phyloP scores from a whole-genome alignment of 495 filamentous ascomycete species.

The Aspergillus bridgeri region DNA sequence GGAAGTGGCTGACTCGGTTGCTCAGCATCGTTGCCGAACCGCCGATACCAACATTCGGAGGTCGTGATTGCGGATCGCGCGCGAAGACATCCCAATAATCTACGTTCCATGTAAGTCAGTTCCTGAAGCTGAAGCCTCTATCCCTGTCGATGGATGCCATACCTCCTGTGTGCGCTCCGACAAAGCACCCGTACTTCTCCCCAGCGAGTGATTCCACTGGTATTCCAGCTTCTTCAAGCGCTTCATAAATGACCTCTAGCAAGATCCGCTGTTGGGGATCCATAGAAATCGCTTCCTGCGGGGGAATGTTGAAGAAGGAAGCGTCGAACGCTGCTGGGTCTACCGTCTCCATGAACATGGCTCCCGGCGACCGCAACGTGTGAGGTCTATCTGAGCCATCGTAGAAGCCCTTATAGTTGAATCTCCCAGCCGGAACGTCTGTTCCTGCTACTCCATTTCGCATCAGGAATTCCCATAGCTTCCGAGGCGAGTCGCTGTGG shows the following conservation, averaged over 20 bases:
- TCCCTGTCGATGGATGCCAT: not conserved
- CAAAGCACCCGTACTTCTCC: conserved; percentile 14
- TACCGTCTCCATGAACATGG: conserved; percentile 13
- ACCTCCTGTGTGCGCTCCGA: conserved; percentile 17
- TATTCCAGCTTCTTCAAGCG: conserved; percentile 20
- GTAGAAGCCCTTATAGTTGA: conserved; percentile 3
- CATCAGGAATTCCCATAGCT: conserved; percentile 13
- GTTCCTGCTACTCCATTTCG: conserved; percentile 6
- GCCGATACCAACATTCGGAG: conserved; percentile 18
- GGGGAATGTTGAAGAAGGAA: conserved; percentile 47
- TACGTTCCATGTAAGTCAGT: not conserved
- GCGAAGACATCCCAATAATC: conserved; percentile 26
- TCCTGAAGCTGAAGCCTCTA: not conserved
- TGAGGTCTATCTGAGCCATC: conserved; percentile 7
- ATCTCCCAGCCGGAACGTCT: conserved; percentile 4
- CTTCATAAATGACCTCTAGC: conserved; percentile 46
- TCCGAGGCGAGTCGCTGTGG: conserved; percentile 6
- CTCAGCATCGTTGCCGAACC: conserved; percentile 23
- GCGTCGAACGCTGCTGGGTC: conserved; percentile 36
- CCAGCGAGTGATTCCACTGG: conserved; percentile 15
- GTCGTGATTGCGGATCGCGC: conserved; percentile 26
- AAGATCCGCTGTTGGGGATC: conserved; percentile 58
- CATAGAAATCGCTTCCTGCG: conserved; percentile 43
- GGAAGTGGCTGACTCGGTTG: conserved; percentile 30
- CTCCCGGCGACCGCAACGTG: conserved; percentile 6